Base-by-base conservation (phyloP, 176 grass and related monocot genomes). In the Coix lacrymajobi region DNA sequence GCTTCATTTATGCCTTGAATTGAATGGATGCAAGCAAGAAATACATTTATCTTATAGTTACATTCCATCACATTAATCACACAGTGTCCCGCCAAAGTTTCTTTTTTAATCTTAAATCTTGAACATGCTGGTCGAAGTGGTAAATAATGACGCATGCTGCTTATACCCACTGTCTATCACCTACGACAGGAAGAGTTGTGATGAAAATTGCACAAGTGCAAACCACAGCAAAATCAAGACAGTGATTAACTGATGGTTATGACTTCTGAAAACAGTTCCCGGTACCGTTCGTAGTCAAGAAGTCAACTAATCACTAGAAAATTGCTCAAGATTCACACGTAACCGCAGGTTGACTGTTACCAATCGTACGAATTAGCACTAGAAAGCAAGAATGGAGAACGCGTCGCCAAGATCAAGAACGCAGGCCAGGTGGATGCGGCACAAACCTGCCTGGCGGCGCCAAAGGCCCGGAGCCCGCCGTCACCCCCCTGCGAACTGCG, bases 401-500 rank as follows among this genome's bases (percentile, higher is more conserved):
- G 39, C n/a, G 22, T 41, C 66, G 20, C 8, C 6, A 65, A 32
- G 15, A 66, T 66, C 15, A 66, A 66, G 31, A 66, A 19, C 14
- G 29, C 30, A 17, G 37, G 66, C 14, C 41, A 71, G 8, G 40
- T 9, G 39, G 39, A 45, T 2, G 7, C 39, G 29, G 28, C 39
- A 46, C 69, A 71, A 45, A 71, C 69, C 69, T 71, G 69, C 25
- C 69, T 71, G 39, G 69, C 69, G 41, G 69, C 41, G 46, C 90
- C 92, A 87, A 97, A 94, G 57, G 84, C 76, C 39, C 30, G 40
- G 73, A 91, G 78, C 4, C 90, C 75, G 33, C 81, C 92, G 79
- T 79, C 73, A 62, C 51, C 51, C 32, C 90, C 90, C 29, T 84
- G 86, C 20, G 83, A 81, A 39, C 76, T 38, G 65, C 87, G 87